Base-by-base conservation (phyloP, 2,329 filamentous ascomycete species). In the Phialophora tarda region DNA sequence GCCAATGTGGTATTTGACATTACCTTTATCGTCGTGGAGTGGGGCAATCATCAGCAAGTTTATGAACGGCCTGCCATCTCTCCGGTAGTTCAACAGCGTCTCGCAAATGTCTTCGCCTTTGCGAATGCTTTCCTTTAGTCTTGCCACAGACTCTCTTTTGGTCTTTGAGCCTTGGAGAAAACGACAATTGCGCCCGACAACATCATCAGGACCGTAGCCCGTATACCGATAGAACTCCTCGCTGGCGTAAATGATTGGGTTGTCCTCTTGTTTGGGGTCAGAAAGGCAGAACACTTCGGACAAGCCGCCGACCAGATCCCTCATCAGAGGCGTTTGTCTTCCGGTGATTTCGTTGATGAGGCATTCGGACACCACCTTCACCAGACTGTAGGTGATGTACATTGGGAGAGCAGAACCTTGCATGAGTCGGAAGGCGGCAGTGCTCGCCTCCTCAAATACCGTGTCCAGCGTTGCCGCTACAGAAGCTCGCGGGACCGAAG, bases 201-300 rank as follows among this genome's bases (percentile, higher is more conserved):
- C 76, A 66, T 80, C 78, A 47, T 81, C 79, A 30, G 73, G 74
- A 23, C 77, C 76, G 65, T 82, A 82, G 48, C 80, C 77, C 2
- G 79, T 78, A 24, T 76, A 78, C 51, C 77, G 75, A 72, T 80
- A 81, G 72, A 82, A 82, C 61, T 80, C 80, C 67, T 81, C 77
- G 17, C 78, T 80, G 34, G 80, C 79, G 69, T 80, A 82, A 1
- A 82, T 76, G 62, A 82, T 81, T 1, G 80, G 80, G 66, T 81
- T 81, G 68, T 82, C 80, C 10, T 75, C 72, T 38, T 79, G 69
- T 17, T 76, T 77, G 10, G 80, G 80, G 71, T 82, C 80, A 1
- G 78, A 77, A 6, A 82, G 73, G 63, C 80, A 82, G 66, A 81
- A 82, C 2, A 81, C 78, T 67, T 82, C 80, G 32, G 79, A 80